Base-by-base conservation (phyloP, 2,329 filamentous ascomycete genomes). In the Colletotrichum aenigma region DNA sequence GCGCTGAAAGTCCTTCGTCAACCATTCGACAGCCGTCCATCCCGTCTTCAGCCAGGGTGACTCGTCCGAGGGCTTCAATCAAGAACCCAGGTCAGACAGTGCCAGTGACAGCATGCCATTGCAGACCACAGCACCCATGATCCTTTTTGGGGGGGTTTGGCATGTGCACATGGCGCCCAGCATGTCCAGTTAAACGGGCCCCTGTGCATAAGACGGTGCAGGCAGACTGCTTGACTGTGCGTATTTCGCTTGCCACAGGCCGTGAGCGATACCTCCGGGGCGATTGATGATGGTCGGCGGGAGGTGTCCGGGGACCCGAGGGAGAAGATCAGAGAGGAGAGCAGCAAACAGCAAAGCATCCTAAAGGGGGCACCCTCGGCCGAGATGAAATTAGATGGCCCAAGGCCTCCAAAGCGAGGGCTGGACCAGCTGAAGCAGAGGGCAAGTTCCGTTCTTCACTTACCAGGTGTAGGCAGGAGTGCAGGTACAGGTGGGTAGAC, bases 81-180 rank as follows among this genome's bases (percentile, higher is more conserved):
- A 13, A 24, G 43, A 21, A 10, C 55, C 15, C 58, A 34, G 12
- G 58, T 7, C n/a, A 24, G 58, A 38, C 21, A 26, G 21, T 52
- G 70, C 48, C 34, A 61, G 28, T n/a, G n/a, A 34, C 18, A n/a
- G 61, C 18, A 13, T 18, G 21, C 36, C 52, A 52, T 64, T 64
- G 71, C 24, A 70, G 18, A 48, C 43, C 52, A 52, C 15, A 56
- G 24, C 58, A 52, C 58, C 36, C 34, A 18, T 38, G 16, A 74
- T 38, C 34, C 36, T n/a, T 61, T 34, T 16, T 34, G 10, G n/a
- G 48, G 21, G 30, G 15, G 10, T 48, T 52, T 64, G 72, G 52
- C 72, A 72, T 75, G 56, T 72, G 72, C 69, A 67, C 61, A 66
- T 66, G 67, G 61, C 67, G 55, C 55, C 34, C 30, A 72, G 69